Evolutionary conservation across 1,139 yeast species (phyloP).

Genomic region (Candida tunisiensis): DNA sequence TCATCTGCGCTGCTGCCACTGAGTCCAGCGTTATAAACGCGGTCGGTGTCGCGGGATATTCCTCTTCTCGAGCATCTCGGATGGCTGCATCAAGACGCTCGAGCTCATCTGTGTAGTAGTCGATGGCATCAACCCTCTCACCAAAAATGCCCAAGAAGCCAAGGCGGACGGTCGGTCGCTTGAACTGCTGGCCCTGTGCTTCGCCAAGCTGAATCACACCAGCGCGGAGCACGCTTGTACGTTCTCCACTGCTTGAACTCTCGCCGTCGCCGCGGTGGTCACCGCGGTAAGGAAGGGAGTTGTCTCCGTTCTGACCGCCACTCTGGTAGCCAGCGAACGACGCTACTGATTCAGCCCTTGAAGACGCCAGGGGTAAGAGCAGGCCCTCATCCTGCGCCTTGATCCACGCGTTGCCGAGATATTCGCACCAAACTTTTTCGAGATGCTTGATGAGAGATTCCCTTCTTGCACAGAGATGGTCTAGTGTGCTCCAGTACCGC

Average conservation of each 20-base stretch:
- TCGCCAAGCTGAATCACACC: no score
- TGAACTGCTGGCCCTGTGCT: no score
- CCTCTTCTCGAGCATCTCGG: constrained; percentile 27
- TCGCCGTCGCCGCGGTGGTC: no score
- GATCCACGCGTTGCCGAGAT: constrained; percentile 28
- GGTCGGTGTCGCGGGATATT: constrained; percentile 24
- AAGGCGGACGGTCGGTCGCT: constrained; percentile 25
- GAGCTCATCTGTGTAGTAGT: constrained; percentile 37
- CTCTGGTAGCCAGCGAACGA: no score
- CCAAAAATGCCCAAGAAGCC: constrained; percentile 40
- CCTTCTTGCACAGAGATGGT: constrained; percentile 45
- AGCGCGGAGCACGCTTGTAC: no score
- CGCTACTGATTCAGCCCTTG: no score
- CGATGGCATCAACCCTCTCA: constrained; percentile 46
- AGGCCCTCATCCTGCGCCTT: constrained; percentile 3
- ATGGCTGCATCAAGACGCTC: constrained; percentile 44
- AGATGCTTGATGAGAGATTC: constrained; percentile 33
- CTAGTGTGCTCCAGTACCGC: constrained; percentile 67
- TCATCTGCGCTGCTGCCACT: constrained; percentile 78
- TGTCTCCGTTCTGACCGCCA: no score
- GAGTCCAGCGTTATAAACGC: constrained; percentile 79
- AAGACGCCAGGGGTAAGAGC: no score
- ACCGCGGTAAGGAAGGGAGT: no score
- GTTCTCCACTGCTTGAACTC: no score
- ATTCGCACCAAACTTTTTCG: constrained; percentile 67